phyloP scores from a whole-genome alignment of 345 rosid genomes.

The Salix brachista region DNA sequence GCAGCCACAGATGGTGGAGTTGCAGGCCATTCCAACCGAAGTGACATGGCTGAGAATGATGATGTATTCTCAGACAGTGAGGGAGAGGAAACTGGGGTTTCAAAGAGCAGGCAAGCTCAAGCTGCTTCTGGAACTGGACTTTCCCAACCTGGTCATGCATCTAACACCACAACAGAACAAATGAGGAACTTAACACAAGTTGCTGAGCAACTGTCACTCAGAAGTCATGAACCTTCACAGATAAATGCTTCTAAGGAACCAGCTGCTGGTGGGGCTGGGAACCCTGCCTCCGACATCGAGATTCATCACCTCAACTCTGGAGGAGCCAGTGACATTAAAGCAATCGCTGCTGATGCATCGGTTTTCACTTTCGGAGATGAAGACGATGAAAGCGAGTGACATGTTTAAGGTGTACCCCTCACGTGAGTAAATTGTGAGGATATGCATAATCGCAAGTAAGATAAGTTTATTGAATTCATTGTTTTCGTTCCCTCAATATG shows the following conservation, averaged over 20 bases:
- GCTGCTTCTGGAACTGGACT: not conserved
- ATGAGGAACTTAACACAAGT: slow-evolving; percentile 13
- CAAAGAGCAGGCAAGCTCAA: slow-evolving; percentile 25
- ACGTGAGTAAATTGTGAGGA: not conserved
- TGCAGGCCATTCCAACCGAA: slow-evolving; percentile 3
- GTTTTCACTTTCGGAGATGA: slow-evolving; percentile 75
- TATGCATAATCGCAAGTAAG: no score
- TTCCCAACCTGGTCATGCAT: slow-evolving; percentile 3
- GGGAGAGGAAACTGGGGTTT: slow-evolving; percentile 47
- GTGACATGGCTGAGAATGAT: slow-evolving; percentile 13
- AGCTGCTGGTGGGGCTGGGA: slow-evolving; percentile 1
- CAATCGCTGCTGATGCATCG: slow-evolving; percentile 85
- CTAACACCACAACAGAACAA: slow-evolving; percentile 2
- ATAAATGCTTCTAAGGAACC: slow-evolving; percentile 11
- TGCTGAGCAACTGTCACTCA: slow-evolving; percentile 14
- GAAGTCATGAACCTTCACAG: slow-evolving; percentile 3
- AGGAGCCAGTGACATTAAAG: slow-evolving; percentile 55
- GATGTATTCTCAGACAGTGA: slow-evolving; percentile 87
- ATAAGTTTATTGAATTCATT: not conserved
- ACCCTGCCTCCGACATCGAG: slow-evolving; percentile 18
- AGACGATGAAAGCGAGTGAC: slow-evolving; percentile 69
- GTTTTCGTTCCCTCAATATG: no score
- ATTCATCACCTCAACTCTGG: slow-evolving; percentile 26
- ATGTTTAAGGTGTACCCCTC: not conserved
- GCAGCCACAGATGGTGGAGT: not conserved